These are phyloP conservation scores for Puccinia novopanici DNA, from an alignment of 1,284 basidiomycete species.

Conservation along the genomic window DNA sequence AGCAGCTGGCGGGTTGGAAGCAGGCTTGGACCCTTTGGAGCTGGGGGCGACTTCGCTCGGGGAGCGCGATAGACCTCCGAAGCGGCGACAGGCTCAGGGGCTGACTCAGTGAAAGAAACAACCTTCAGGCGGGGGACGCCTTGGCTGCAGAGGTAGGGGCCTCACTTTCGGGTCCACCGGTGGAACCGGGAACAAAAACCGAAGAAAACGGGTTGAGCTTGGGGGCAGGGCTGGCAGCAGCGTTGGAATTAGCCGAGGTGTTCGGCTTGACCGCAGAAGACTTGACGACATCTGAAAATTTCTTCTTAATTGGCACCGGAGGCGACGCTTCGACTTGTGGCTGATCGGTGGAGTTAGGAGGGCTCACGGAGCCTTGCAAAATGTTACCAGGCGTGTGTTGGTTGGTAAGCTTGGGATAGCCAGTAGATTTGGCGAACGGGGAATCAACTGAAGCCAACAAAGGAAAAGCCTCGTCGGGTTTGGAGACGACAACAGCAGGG, in stretches of 20 bases:
- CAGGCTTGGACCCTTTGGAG: no score
- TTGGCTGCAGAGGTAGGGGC: neutral
- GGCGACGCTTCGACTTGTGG: neutral
- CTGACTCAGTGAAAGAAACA: neutral
- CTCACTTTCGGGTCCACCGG: neutral
- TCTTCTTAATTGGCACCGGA: slow-evolving; percentile 22
- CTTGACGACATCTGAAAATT: slow-evolving; percentile 43
- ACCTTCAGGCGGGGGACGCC: neutral
- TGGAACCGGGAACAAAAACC: slow-evolving; percentile 38
- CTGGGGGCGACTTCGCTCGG: slow-evolving; percentile 29
- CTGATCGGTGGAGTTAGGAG: neutral
- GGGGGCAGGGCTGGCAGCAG: neutral
- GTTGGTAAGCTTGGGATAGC: neutral
- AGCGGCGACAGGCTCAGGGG: neutral
- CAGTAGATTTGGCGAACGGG: neutral
- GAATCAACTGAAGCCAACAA: slow-evolving; percentile 6
- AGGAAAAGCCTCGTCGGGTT: slow-evolving; percentile 41
- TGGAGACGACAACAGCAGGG: slow-evolving; percentile 36
- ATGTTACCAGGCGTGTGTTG: no score
- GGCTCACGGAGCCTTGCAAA: slow-evolving; percentile 10
- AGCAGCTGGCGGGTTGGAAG: neutral
- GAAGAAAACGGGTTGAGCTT: slow-evolving; percentile 46
- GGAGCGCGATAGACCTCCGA: slow-evolving; percentile 27
- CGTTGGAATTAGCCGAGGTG: slow-evolving; percentile 1
- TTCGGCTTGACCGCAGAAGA: neutral